Base-by-base conservation (phyloP, 1,139 yeast genomes). In the Hansenula sp. region DNA sequence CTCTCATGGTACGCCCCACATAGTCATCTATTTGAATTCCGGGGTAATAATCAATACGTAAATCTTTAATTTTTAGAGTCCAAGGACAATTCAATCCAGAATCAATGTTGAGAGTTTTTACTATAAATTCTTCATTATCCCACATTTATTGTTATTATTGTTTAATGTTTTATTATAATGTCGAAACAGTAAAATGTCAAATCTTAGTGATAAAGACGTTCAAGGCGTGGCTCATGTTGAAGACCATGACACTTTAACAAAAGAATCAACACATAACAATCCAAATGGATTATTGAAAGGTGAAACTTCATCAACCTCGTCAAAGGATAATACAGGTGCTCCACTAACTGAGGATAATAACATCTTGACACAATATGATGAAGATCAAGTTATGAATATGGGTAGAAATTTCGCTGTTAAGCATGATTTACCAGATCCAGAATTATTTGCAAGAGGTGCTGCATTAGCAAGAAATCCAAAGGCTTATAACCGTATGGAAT, bases 391-490 rank as follows among this genome's bases (percentile, higher is more conserved):
- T 11, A 73, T 79, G 72, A 72, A 69, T 47, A 79, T 82, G 79
- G 94, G 89, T 29, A 68, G 81, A 43, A 70, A 71, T 47, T 85
- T 81, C 60, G 90, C 88, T 28, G 58, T 63, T 35, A 74, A 74
- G 49, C 68, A 82, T 55, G 79, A 72, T 7, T 61, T 85, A 55
- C 52, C 50, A 9, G 89, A 83, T 53, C 68, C 72, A 2, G 89
- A 81, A 8, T 63, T 78, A 41, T 81, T 85, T 60, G 78, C 79
- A 16, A 71, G 74, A 38, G 94, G 85, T 15, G 94, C 93, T 2
- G 81, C 86, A 3, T 63, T 84, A 35, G 89, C 94, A 2, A 75
- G 88, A 56, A 65, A 72, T 33, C 90, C 89, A 2, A 60, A 59
- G 5, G 77, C 73, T 3, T 79, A 73, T 61, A 77, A 75, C 53